Base-by-base conservation (phyloP, 768 basidiomycete genomes). In the Psilocybe azurescens region DNA sequence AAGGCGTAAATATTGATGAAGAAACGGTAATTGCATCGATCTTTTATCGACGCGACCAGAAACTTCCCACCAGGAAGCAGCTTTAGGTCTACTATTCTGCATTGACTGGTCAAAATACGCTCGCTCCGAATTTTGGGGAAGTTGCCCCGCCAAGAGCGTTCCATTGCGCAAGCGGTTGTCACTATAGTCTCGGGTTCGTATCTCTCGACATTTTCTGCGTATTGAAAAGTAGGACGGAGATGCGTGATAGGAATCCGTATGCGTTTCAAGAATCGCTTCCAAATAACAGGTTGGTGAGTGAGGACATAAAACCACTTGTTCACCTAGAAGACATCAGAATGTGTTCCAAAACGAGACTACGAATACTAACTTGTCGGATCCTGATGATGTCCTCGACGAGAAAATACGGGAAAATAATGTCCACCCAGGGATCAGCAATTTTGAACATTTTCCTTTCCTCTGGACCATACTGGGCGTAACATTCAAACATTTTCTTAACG, bases 11-110 rank as follows among this genome's bases (percentile, higher is more conserved):
- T 72, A 11, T 79, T 71, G 30, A 91, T 70, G 48, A 79, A 83
- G 68, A 83, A 88, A 39, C 78, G 78, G 36, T 74, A 76, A 56
- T 75, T 77, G 11, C 72, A 70, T 3, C 67, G 65, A 67, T 87
- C 83, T 64, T 75, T 78, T 4, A 84, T 82, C 9, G 88, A 89
- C 0, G 87, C 86, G 38, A 89, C 74, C 64, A 90, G 81, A 64
- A 87, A 88, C 65, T 86, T 88, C 18, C 89, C 89, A 1, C 89
- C 89, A 6, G 89, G 86, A 8, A 90, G 78, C 30, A 89, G 70
- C 44, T 77, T 80, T 79, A 91, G 83, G 47, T 75, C 87, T 70
- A 77, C 78, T 63, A 79, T 80, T 64, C 74, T 75, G 70, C 73
- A 79, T 68, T 75, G 74, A 0, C 75, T 67, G 16, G 62, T 60